These are phyloP conservation scores for Taiozyma sp. DNA, from an alignment of 1,139 yeast genomes.

Conservation along the genomic window DNA sequence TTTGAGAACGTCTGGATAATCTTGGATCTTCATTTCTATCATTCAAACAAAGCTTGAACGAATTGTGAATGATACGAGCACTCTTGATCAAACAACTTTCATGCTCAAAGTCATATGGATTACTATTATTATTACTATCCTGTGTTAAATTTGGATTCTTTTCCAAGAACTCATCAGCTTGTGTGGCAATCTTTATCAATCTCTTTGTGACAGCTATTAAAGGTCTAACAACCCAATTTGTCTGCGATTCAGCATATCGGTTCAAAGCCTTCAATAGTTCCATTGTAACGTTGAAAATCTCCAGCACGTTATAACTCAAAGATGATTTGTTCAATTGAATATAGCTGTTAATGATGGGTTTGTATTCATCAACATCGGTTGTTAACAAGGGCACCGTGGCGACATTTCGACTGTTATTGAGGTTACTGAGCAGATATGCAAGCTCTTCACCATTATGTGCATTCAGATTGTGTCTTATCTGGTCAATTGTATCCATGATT, in stretches of 20 bases:
- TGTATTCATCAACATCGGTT: background rate
- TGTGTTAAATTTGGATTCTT: constrained; percentile 12
- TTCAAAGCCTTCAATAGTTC: constrained; percentile 44
- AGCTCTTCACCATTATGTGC: background rate
- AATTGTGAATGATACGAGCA: constrained; percentile 60
- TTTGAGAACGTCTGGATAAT: constrained; percentile 54
- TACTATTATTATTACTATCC: constrained; percentile 17
- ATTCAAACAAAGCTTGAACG: constrained; percentile 73
- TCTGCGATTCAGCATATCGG: constrained; percentile 56
- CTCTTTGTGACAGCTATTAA: constrained; percentile 52
- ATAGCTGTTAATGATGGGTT: background rate
- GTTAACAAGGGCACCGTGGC: background rate
- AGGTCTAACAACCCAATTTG: constrained; percentile 63
- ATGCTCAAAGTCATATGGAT: constrained; percentile 13
- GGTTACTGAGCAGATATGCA: background rate
- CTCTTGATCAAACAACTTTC: constrained; percentile 41
- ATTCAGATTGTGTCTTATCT: background rate
- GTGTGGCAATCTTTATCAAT: constrained; percentile 36
- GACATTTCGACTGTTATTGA: background rate
- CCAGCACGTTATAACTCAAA: constrained; percentile 8
- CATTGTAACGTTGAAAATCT: constrained; percentile 36
- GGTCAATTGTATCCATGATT: background rate
- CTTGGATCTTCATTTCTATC: constrained; percentile 57
- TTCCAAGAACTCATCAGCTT: constrained; percentile 20
- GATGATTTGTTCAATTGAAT: constrained; percentile 6